Percentiles rank a stretch among this genome's conserved stretches.
These are phyloP conservation scores for Suillus paluster DNA, from an alignment of 768 basidiomycete genomes.

Conservation along the genomic window DNA sequence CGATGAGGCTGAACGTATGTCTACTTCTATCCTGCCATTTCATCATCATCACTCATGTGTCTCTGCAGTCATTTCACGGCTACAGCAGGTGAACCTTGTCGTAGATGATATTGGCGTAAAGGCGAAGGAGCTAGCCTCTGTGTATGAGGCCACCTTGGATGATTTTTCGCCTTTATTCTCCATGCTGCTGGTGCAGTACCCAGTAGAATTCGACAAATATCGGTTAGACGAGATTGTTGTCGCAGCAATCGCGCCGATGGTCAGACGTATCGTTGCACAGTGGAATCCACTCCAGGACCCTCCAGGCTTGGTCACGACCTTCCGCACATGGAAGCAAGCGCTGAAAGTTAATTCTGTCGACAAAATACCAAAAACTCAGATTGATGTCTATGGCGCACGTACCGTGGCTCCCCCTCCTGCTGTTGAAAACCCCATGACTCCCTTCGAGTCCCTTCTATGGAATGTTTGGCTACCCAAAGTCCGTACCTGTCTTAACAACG, in stretches of 20 bases:
- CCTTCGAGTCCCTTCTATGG: conserved; percentile 95
- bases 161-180: conserved; percentile 75
- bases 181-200: conserved; percentile 69
- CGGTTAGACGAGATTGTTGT: conserved; percentile 91
- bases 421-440: conserved; percentile 78
- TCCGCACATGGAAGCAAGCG: conserved; percentile 71
- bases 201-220: conserved; percentile 76
- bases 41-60: conserved; percentile 14
- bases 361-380: conserved; percentile 45
- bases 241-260: conserved; percentile 82
- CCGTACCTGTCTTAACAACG: conserved; percentile 93
- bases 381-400: conserved; percentile 62
- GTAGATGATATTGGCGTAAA: conserved; percentile 71
- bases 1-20: conserved; percentile 78
- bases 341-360: conserved; percentile 60
- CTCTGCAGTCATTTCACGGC: conserved; percentile 68
- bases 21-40: neutral
- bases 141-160: conserved; percentile 75
- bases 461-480: conserved; percentile 94
- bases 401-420: conserved; percentile 35
- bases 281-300: conserved; percentile 92
- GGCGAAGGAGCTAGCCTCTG: conserved; percentile 63
- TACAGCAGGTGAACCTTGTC: conserved; percentile 78
- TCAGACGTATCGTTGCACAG: conserved; percentile 70
- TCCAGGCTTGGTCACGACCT: conserved; percentile 60